Evolutionary conservation across 2,329 filamentous ascomycete species (phyloP).

Genomic region (Colletotrichum endophyticum): DNA sequence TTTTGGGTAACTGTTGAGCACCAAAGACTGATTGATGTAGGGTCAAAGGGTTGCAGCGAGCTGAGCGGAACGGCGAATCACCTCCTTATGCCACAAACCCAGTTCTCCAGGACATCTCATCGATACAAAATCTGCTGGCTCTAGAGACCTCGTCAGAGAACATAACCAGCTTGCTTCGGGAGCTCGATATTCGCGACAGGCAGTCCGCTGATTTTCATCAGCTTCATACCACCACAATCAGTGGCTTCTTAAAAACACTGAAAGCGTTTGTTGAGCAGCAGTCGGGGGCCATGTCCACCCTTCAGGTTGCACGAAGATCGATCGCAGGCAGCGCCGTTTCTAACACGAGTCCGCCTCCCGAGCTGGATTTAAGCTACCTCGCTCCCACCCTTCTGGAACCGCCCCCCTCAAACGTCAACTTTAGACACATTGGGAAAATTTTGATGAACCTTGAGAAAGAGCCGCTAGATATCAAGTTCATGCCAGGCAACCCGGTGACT

Average conservation of each 20-base stretch:
- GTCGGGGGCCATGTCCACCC: background rate
- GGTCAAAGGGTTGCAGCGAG: background rate
- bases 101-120: slow-evolving; percentile 2
- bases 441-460: slow-evolving; percentile 15
- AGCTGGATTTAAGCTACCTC: background rate
- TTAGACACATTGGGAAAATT: slow-evolving; percentile 3
- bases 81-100: slow-evolving; percentile 10
- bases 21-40: background rate
- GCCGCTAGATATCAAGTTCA: slow-evolving; percentile 4
- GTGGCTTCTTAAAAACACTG: background rate
- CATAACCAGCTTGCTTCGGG: background rate
- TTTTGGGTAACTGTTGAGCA: background rate
- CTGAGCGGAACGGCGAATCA: slow-evolving; percentile 7
- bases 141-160: background rate
- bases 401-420: background rate
- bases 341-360: background rate
- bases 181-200: background rate
- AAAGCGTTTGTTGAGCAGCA: background rate
- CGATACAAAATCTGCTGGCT: background rate
- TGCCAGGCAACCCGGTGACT: background rate
- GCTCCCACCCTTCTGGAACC: background rate
- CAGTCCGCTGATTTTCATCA: background rate
- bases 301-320: background rate
- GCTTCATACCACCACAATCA: background rate
- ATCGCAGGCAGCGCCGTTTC: background rate